Evolutionary conservation across 495 filamentous ascomycete species (phyloP), one percentile per base, ranked within the genome.

Genomic region (Penicillium lividum): DNA sequence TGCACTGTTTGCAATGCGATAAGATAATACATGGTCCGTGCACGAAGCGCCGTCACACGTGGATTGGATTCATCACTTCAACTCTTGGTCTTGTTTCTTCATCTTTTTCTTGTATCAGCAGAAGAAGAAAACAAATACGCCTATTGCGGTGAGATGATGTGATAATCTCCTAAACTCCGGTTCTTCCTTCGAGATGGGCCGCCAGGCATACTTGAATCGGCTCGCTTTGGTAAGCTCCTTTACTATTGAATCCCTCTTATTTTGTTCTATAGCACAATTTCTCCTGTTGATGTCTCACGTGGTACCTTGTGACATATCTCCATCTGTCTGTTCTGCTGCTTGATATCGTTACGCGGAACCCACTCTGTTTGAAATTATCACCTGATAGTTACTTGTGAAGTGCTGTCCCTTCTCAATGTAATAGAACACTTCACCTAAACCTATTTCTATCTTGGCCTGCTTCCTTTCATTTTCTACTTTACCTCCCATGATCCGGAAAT

Each of bases 221-320:
- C 72, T 83, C 54, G 79, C 79, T 70, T 67, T 83, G 75, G 80
- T 83, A 79, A 71, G 80, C 68, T 55, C 38, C 57, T 40, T 53
- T 48, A 52, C 30, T n/a, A 31, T 51, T 53, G 27, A 40, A 51
- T 25, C 27, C 3, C 55, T n/a, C 36, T 27, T 46, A 33, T 38
- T 38, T 51, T 52, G 10, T 31, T 54, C n/a, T 54, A 22, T 18
- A 43, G 30, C 25, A 33, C 4, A 36, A 22, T 36, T 4, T 42
- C 15, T 53, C 33, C 33, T 40, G 38, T n/a, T 40, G 38, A 6
- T 16, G 15, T 16, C 11, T 13, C 15, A 5, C 38, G 13, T 36
- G 33, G 33, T 36, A 36, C 9, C 10, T 11, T 36, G 3, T 36
- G 33, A 9, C 22, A 11, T 36, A 4, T 9, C 13, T 36, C 33